Evolutionary conservation across 2,329 filamentous ascomycete genomes (phyloP), one percentile per base, ranked within the genome.

Genomic region (Ilyonectria sp.): DNA sequence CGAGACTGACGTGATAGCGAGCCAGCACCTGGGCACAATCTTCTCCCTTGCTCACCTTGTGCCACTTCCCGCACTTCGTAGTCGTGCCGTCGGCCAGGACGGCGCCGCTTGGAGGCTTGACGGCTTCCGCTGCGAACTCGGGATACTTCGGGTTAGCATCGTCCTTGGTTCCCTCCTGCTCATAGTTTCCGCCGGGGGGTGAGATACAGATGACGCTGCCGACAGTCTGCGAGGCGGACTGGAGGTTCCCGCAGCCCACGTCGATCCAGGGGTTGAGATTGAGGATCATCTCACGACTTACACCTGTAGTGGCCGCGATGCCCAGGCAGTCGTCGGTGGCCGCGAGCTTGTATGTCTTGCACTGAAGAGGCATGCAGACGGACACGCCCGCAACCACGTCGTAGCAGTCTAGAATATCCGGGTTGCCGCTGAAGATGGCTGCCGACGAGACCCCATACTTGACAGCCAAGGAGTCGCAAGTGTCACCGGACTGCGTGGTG

Each of bases 361-460:
- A 71, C 37, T 70, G 52, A 3, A 71, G 61, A 0, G 68, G 68
- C 15, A 70, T n/a, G n/a, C 59, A 71, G 33, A 71, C 47, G 5
- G 3, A 4, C 0, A 70, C 37, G 0, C 59, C 68, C 37, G 46
- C 8, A 0, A 52, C 37, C 1, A 71, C 68, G 47, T 69, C 3
- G 35, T 46, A 57, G 23, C 65, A 71, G n/a, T 71, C 17, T 9
- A 57, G 7, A 1, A 70, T 64, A 46, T 15, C 47, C 7, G 65
- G 56, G 40, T 70, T 71, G 6, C 58, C 65, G 0, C 68, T 69
- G 17, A 70, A 59, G 2, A 70, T 60, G 9, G 68, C 58, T 26
- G 65, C 52, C 0, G 65, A 70, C 33, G 68, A 70, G 59, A 71
- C 65, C 21, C 55, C 68, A n/a, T 64, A 70, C 59, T 68, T 61